phyloP scores from a whole-genome alignment of 1,139 yeast genomes.

The Lodderomyces elongisporus region DNA sequence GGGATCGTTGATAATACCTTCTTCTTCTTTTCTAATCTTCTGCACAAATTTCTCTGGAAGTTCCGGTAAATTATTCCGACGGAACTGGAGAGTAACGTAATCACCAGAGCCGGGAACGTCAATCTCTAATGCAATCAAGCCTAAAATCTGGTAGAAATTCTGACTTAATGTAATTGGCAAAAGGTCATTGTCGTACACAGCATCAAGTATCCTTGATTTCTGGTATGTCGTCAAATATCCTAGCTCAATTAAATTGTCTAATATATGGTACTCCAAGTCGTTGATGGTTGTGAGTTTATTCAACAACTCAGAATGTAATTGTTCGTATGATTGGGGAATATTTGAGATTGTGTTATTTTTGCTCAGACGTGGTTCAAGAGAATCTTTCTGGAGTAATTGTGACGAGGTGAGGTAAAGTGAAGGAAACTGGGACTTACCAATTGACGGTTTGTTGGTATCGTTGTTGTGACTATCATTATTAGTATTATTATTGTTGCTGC shows the following conservation, averaged over 20 bases:
- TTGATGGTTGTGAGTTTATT: constrained; percentile 20
- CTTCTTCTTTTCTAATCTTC: constrained; percentile 12
- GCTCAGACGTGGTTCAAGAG: not conserved
- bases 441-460: not conserved
- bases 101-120: constrained; percentile 40
- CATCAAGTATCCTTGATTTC: constrained; percentile 30
- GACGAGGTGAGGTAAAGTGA: constrained; percentile 23
- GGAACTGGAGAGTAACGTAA: constrained; percentile 39
- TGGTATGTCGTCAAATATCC: constrained; percentile 30
- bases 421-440: not conserved
- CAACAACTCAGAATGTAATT: constrained; percentile 17
- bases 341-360: constrained; percentile 9
- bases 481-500: constrained; percentile 7
- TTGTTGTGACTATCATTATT: too few relatives aligned
- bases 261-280: constrained; percentile 23
- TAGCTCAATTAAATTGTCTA: constrained; percentile 5
- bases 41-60: constrained; percentile 24
- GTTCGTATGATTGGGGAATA: constrained; percentile 24
- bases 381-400: constrained; percentile 16
- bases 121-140: constrained; percentile 38
- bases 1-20: constrained; percentile 14
- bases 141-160: constrained; percentile 33
- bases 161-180: constrained; percentile 26
- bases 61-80: constrained; percentile 30
- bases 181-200: constrained; percentile 34